Conservation (phyloP, 495 filamentous ascomycete species). For the Trypethelium eluteriae region DNA sequence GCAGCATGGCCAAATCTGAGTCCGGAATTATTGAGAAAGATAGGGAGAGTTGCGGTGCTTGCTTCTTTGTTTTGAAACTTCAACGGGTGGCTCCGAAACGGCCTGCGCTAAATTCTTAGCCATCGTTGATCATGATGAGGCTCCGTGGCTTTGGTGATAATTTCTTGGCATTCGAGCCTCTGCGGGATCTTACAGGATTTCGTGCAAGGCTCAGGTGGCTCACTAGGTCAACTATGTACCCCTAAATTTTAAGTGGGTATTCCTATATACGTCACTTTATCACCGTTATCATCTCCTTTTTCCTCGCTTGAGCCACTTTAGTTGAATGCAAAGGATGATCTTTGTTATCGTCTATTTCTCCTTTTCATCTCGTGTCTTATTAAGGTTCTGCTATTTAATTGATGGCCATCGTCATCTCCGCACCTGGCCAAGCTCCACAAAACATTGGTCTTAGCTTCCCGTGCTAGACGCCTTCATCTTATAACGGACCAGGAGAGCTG, state of each 20-base stretch:
- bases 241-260: no score
- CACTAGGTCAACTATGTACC: no score
- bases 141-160: neutral
- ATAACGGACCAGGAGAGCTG: neutral
- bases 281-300: neutral
- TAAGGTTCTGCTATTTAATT: neutral
- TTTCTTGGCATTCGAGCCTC: constrained; percentile 8
- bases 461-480: neutral
- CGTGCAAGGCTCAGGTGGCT: neutral
- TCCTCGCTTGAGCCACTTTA: neutral
- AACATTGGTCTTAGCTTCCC: constrained; percentile 1
- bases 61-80: neutral
- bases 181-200: constrained; percentile 3
- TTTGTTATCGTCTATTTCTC: neutral
- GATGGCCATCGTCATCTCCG: constrained; percentile 11
- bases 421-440: constrained; percentile 1
- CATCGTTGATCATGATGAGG: neutral
- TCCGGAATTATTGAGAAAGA: no score
- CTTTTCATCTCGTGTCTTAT: neutral
- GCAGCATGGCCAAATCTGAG: no score
- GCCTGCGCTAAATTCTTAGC: neutral
- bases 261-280: neutral
- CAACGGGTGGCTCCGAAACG: constrained; percentile 7
- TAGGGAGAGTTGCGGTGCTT: no score
- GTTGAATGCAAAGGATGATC: neutral